A percentile compares a stretch with the other conserved stretches of the same genome.
These are phyloP conservation scores for Aspergillus piperis DNA, from an alignment of 2,329 filamentous ascomycete genomes.

Conservation along the genomic window DNA sequence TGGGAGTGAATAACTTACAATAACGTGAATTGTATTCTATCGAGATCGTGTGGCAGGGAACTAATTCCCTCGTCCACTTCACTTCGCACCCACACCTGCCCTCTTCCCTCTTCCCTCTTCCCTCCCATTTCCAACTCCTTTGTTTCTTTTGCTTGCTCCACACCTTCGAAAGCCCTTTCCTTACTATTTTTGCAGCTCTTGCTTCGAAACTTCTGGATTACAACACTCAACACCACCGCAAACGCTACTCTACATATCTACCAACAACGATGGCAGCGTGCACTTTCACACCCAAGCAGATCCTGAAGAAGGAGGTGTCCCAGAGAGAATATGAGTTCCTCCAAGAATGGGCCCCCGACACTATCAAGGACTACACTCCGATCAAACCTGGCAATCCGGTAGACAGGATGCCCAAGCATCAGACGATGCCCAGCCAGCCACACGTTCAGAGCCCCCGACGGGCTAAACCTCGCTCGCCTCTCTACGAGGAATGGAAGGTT, in stretches of 20 bases:
- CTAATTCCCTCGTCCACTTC: neutral
- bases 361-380: slow-evolving; percentile 10
- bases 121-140: neutral
- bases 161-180: neutral
- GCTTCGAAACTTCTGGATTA: no score
- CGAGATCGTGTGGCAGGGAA: neutral
- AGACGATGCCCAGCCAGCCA: neutral
- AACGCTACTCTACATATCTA: no score
- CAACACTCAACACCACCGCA: no score
- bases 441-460: neutral
- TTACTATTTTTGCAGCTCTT: no score
- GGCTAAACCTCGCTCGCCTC: slow-evolving; percentile 9
- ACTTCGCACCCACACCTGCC: neutral
- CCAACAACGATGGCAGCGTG: slow-evolving; percentile 2
- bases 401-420: neutral
- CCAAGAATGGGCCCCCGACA: slow-evolving; percentile 20
- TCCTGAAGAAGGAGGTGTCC: slow-evolving; percentile 16
- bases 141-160: neutral
- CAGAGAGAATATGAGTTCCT: slow-evolving; percentile 13
- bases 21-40: neutral
- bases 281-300: slow-evolving; percentile 7
- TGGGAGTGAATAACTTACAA: no score
- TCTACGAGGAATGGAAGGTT: slow-evolving; percentile 24
- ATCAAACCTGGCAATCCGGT: neutral
- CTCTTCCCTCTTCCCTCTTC: neutral